Percentiles rank a stretch among this genome's conserved stretches.
These are phyloP conservation scores for Seiridium cupressi DNA, from an alignment of 2,329 filamentous ascomycete species.

Conservation along the genomic window DNA sequence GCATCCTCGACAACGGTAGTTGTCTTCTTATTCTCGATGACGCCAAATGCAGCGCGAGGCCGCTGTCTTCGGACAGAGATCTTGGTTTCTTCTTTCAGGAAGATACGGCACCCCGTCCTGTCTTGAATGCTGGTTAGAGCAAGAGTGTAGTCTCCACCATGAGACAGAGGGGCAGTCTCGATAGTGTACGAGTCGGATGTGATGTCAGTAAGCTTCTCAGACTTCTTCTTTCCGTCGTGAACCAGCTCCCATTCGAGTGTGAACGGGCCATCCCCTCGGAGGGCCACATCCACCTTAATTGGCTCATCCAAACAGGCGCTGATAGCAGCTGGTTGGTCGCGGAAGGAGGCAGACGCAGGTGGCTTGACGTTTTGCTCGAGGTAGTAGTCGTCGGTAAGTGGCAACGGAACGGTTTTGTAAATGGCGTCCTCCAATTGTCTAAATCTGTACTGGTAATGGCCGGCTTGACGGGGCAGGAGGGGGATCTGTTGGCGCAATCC, in stretches of 20 bases:
- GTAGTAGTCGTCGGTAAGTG: constrained; percentile 23
- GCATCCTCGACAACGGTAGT: constrained; percentile 76
- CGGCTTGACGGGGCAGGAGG: constrained; percentile 76
- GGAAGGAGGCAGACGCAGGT: constrained; percentile 76
- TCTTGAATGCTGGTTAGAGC: constrained; percentile 86
- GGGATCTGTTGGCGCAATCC: constrained; percentile 81
- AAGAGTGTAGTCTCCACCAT: constrained; percentile 88
- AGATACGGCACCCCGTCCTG: constrained; percentile 79
- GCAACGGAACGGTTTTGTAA: constrained; percentile 57
- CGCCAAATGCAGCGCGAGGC: constrained; percentile 81
- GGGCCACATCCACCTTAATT: constrained; percentile 69
- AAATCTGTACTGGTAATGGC: constrained; percentile 85
- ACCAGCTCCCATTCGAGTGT: constrained; percentile 89
- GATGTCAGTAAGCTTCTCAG: constrained; percentile 64
- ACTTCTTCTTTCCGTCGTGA: constrained; percentile 80
- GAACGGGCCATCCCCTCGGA: constrained; percentile 84
- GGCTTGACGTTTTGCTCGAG: constrained; percentile 92
- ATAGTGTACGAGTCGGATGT: constrained; percentile 65
- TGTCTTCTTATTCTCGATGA: constrained; percentile 75
- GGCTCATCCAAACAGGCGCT: constrained; percentile 82
- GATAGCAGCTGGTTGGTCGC: constrained; percentile 50
- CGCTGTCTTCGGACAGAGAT: constrained; percentile 86
- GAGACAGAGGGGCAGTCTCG: constrained; percentile 68
- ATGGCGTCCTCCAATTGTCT: constrained; percentile 77
- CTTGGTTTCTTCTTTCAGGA: constrained; percentile 79